Base-by-base conservation (phyloP, 78 protist species). In the slime mould (Dictyostelium discoideum) region DNA sequence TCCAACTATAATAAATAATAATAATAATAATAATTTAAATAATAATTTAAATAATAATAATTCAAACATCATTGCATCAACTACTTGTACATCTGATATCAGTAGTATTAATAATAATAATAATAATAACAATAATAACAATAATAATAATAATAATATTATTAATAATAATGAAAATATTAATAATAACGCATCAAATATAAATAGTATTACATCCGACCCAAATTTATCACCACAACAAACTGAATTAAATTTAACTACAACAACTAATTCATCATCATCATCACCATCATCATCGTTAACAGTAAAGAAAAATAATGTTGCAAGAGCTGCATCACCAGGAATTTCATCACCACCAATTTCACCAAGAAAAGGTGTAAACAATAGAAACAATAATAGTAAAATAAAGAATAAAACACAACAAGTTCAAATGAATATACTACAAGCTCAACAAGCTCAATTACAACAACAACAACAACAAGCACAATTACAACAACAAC, bases 311-410 rank as follows among this genome's bases (percentile, higher is more conserved):
- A 81, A 44, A 37, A 50, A 9, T 4, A 7, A 8, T 20, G 86
- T 13, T 50, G 29, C 48, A 50, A 81, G 48, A 81, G 85, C 40
- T 5, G 16, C 54, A 46, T 54, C 65, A 54, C 65, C 65, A 54
- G 65, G 65, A 54, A 81, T 37, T 81, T 18, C 44, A 50, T 26
- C 86, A 81, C 86, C 86, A 76, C 82, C 82, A 76, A 24, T n/a
- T 11, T 50, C 57, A 81, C 48, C 48, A 42, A n/a, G 86, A 26
- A 50, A 37, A 29, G 20, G 24, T 81, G 20, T 13, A 10, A 50
- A 42, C 24, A 40, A 40, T 78, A 42, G 57, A 37, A 42, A 29
- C 29, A 48, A 22, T 13, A 50, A 81, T 40, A 81, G 48, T 57
- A 81, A 50, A 57, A 81, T 81, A n/a, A 44, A 44, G 60, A 44